Evolutionary conservation across 345 rosid species (phyloP), one percentile per base, ranked within the genome.

Genomic region (Sonneratia alba): DNA sequence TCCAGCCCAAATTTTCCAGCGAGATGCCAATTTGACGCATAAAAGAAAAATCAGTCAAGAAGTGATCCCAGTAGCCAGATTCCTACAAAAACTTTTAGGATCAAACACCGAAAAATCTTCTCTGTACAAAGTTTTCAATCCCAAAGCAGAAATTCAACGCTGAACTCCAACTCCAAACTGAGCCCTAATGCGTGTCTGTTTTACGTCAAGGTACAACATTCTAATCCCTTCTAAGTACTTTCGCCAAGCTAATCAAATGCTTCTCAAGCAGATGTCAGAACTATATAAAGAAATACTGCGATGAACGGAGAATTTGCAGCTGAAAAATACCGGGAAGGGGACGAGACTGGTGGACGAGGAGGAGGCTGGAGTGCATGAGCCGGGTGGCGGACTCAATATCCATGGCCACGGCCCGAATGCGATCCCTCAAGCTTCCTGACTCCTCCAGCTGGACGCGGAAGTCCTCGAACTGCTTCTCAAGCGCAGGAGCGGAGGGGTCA

Each of bases 291-390:
- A 57, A 57, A 57, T 3, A 11, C 13, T 10, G 66, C 38, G 18
- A 32, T 34, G 37, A 57, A 57, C 11, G 1, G 27, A 57, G 63
- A 57, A 5, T 57, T 57, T n/a, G 47, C 48, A 4, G 16, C n/a
- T 34, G 69, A 21, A 7, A 42, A 67, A 48, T 81, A 95, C 99
- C 97, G 2, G 93, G 83, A 72, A 95, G 77, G 10, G 99, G 91
- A 49, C 87, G 90, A 43, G 96, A 89, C 73, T 92, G 97, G 71
- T 95, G 97, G 69, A 92, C 90, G 24, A 89, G 91, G 53, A 95
- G 97, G 43, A 95, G 86, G 61, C 81, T 76, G 76, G 95, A 89
- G 69, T 88, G 87, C 81, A 95, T 83, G 56, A 90, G 79, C 72
- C 97, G 83, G 18, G 87, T 77, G 18, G 83, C 77, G 62, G 97